These are phyloP conservation scores for Phytopythium oedochilum DNA, from an alignment of 352 stramenopile genomes.

Conservation along the genomic window DNA sequence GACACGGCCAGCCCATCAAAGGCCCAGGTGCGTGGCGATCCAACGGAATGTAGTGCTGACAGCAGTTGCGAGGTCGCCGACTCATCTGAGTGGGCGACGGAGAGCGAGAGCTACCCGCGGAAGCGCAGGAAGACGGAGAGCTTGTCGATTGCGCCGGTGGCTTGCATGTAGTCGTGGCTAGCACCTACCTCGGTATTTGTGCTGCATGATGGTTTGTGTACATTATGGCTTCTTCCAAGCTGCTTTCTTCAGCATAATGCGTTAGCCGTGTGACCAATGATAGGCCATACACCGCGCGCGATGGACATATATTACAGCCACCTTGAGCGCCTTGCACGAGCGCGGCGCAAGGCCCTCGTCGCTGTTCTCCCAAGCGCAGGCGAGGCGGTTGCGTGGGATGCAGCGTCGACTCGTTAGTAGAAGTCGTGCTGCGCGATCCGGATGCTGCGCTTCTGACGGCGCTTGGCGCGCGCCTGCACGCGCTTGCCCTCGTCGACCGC, in stretches of 20 bases:
- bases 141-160: neutral
- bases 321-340: no score
- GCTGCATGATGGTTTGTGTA: no score
- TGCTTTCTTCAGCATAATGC: no score
- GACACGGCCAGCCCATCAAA: neutral
- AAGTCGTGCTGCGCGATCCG: slow-evolving; percentile 65
- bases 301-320: no score
- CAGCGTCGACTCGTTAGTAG: slow-evolving; percentile 18
- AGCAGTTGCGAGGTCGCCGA: neutral
- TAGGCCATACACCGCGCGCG: no score
- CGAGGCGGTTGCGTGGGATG: no score
- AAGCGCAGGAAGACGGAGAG: neutral
- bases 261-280: no score
- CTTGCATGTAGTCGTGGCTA: neutral
- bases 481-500: slow-evolving; percentile 67
- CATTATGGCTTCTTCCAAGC: no score
- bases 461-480: slow-evolving; percentile 53
- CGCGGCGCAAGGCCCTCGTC: no score
- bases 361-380: no score
- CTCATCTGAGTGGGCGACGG: neutral
- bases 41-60: neutral
- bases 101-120: neutral
- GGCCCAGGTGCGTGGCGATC: no score
- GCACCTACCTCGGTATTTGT: neutral
- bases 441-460: slow-evolving; percentile 47